Conservation (phyloP, 1,139 yeast genomes). For the Nakaseomyces kungkrabaensis region DNA sequence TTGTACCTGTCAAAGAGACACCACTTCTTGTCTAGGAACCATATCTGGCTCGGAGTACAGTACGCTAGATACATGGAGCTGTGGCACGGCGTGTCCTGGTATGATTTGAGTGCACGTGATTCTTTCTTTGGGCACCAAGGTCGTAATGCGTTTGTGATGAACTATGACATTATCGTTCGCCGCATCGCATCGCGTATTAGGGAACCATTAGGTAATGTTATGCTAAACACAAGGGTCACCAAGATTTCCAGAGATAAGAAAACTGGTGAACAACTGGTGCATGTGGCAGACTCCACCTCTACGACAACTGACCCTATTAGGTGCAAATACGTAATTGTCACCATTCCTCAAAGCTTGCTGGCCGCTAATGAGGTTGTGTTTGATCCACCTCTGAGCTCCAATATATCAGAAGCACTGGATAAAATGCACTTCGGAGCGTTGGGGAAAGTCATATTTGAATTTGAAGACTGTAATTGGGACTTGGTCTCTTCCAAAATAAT, state of each 20-base stretch:
- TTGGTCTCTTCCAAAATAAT: conserved; percentile 21
- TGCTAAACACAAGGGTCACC: conserved; percentile 39
- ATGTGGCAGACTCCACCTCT: conserved; percentile 23
- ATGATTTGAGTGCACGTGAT: conserved; percentile 54
- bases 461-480: conserved; percentile 61
- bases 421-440: conserved; percentile 57
- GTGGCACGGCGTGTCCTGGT: conserved; percentile 73
- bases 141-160: conserved; percentile 55
- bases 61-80: conserved; percentile 51
- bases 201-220: conserved; percentile 36
- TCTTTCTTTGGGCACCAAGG: conserved; percentile 62
- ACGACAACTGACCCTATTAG: not conserved
- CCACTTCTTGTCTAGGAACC: conserved; percentile 41
- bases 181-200: conserved; percentile 30
- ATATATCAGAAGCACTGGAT: conserved; percentile 37
- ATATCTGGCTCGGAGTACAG: conserved; percentile 42
- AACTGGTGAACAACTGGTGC: not conserved
- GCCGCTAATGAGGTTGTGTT: conserved; percentile 40
- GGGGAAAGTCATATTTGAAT: conserved; percentile 72
- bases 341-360: conserved; percentile 68
- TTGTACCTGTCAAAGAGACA: conserved; percentile 40
- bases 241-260: conserved; percentile 26
- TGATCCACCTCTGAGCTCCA: conserved; percentile 47
- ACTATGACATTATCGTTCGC: conserved; percentile 43
- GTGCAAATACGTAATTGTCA: conserved; percentile 47